A percentile compares a stretch with the other conserved stretches of the same genome.
Conservation (phyloP, 2,329 filamentous ascomycete species). For the Ceratocystis lukuohia region DNA sequence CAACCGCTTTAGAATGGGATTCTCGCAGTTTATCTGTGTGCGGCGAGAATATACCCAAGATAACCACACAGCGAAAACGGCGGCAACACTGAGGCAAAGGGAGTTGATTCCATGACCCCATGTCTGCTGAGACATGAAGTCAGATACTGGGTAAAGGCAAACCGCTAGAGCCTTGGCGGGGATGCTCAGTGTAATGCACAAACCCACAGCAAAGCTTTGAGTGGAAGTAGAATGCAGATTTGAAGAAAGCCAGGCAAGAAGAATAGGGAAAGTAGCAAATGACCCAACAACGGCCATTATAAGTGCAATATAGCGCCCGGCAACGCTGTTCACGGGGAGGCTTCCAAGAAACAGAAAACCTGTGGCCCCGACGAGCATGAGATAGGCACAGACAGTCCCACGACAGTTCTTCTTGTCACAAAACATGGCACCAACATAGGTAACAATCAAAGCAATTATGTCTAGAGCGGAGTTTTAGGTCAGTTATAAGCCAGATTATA, state of each 20-base stretch:
- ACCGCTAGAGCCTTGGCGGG: constrained; percentile 55
- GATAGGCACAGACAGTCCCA: constrained; percentile 32
- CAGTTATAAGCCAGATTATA: neutral
- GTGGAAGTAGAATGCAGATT: constrained; percentile 54
- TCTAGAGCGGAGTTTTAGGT: neutral
- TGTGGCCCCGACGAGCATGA: constrained; percentile 33
- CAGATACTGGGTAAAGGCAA: constrained; percentile 43
- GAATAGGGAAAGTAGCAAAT: constrained; percentile 55
- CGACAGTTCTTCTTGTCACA: constrained; percentile 49
- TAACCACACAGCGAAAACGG: constrained; percentile 24
- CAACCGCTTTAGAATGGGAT: neutral
- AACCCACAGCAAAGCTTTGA: constrained; percentile 53
- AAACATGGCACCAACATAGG: constrained; percentile 38
- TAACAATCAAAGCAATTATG: constrained; percentile 18
- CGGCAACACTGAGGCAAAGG: constrained; percentile 40
- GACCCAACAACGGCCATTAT: constrained; percentile 53
- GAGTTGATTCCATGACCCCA: constrained; percentile 46
- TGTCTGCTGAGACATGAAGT: constrained; percentile 4
- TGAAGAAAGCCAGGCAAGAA: constrained; percentile 57
- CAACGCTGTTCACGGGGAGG: neutral
- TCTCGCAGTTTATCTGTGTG: neutral
- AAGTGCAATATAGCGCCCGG: constrained; percentile 37
- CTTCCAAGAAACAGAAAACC: constrained; percentile 29
- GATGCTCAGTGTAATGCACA: constrained; percentile 54
- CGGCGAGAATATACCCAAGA: constrained; percentile 1